These are phyloP conservation scores for Fusarium sp. DNA, from an alignment of 2,329 filamentous ascomycete species.

Conservation along the genomic window DNA sequence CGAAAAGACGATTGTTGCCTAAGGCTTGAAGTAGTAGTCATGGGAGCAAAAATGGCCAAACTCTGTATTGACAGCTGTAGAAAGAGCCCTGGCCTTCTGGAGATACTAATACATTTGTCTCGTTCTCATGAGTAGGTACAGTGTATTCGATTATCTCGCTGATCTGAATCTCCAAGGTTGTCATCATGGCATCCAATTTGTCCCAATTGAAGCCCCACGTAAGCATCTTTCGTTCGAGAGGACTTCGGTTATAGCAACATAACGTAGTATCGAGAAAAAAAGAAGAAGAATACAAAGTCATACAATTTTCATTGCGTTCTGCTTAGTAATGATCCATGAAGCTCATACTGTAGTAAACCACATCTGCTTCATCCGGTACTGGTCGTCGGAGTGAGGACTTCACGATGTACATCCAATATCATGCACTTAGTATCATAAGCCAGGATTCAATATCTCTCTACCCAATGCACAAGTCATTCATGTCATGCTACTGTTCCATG, in stretches of 20 bases:
- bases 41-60: background rate
- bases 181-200: conserved; percentile 4
- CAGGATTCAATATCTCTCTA: too few species aligned
- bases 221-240: background rate
- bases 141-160: background rate
- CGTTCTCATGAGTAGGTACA: too few species aligned
- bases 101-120: background rate
- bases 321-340: background rate
- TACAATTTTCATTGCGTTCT: background rate
- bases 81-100: background rate
- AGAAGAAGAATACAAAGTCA: background rate
- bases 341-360: background rate
- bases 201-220: background rate
- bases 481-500: too few species aligned
- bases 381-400: background rate
- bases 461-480: too few species aligned
- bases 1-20: conserved; percentile 23
- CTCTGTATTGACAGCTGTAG: background rate
- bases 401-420: background rate
- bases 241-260: background rate
- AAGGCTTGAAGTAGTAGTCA: conserved; percentile 7
- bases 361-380: background rate
- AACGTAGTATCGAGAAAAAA: background rate
- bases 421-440: background rate
- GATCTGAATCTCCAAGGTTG: background rate